A percentile compares a stretch with the other conserved stretches of the same genome.
These are phyloP conservation scores for Lepidium didymum DNA, from an alignment of 345 rosid genomes.

Conservation along the genomic window DNA sequence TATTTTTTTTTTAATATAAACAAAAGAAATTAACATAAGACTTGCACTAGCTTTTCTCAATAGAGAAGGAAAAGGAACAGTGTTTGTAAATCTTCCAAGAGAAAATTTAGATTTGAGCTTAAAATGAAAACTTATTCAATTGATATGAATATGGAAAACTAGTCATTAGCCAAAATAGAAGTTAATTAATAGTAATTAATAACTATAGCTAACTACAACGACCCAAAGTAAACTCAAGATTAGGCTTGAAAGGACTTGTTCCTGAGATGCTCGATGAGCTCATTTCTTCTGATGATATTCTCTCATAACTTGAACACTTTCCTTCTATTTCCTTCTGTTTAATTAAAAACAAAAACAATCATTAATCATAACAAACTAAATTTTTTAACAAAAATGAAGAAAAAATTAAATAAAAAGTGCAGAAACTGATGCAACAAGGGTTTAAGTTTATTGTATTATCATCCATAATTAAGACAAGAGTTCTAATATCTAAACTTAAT, in stretches of 20 bases:
- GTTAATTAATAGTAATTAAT: constrained; percentile 16
- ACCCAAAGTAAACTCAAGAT: constrained; percentile 93
- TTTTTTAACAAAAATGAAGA: not conserved
- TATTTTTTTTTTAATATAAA: too few species aligned
- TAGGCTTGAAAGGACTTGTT: constrained; percentile 79
- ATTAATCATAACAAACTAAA: not conserved
- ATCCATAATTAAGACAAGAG: not conserved
- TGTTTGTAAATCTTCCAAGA: constrained; percentile 6
- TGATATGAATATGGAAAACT: constrained; percentile 20
- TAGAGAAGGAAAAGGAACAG: constrained; percentile 33
- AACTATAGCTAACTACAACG: constrained; percentile 18
- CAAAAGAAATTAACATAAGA: constrained; percentile 2
- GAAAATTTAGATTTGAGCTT: constrained; percentile 32
- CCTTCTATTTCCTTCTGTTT: constrained; percentile 60
- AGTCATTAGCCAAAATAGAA: constrained; percentile 18
- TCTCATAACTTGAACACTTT: constrained; percentile 67
- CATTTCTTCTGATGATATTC: constrained; percentile 55
- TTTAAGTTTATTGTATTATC: not conserved
- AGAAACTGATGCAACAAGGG: constrained; percentile 5
- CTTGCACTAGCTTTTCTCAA: constrained; percentile 32
- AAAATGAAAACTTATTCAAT: constrained; percentile 3
- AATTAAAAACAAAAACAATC: not conserved
- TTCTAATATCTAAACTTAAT: constrained; percentile 1
- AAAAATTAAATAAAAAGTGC: not conserved
- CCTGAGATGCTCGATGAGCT: constrained; percentile 72